These are phyloP conservation scores for Eucalyptus sp. DNA, from an alignment of 345 rosid species.

Conservation along the genomic window DNA sequence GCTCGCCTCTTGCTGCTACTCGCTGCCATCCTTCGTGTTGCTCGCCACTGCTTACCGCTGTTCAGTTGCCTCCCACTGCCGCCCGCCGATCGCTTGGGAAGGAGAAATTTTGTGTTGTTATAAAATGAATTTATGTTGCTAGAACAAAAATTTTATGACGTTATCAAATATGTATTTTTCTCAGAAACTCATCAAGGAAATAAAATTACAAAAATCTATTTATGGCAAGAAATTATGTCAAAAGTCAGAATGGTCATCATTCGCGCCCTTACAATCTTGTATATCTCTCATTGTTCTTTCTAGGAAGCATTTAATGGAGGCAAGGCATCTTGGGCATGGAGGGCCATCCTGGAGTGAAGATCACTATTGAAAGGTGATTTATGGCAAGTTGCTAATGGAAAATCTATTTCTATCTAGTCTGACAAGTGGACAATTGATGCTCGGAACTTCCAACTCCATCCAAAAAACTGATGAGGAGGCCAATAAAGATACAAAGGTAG, in stretches of 20 bases:
- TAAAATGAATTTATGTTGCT: too few relatives aligned
- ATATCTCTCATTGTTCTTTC: background rate
- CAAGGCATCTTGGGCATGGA: background rate
- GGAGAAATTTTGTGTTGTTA: too few relatives aligned
- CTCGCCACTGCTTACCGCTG: accelerated
- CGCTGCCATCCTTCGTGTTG: accelerated
- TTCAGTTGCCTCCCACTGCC: accelerated
- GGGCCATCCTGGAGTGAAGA: background rate
- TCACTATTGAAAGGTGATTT: background rate
- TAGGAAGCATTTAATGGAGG: background rate
- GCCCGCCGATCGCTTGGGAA: too few relatives aligned
- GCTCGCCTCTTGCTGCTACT: accelerated
- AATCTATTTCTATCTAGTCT: background rate
- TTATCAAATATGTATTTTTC: too few relatives aligned
- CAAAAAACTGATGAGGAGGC: background rate
- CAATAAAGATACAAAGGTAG: background rate
- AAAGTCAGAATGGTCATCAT: too few relatives aligned
- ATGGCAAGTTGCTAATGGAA: background rate
- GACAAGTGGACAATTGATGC: background rate
- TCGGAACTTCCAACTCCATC: background rate
- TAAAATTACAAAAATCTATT: too few relatives aligned
- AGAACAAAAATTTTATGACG: too few relatives aligned
- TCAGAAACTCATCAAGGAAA: too few relatives aligned
- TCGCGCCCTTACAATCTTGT: background rate
- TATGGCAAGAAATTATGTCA: too few relatives aligned